Base-by-base conservation (phyloP, 768 basidiomycete species). In the Pulveroboletus sp. region DNA sequence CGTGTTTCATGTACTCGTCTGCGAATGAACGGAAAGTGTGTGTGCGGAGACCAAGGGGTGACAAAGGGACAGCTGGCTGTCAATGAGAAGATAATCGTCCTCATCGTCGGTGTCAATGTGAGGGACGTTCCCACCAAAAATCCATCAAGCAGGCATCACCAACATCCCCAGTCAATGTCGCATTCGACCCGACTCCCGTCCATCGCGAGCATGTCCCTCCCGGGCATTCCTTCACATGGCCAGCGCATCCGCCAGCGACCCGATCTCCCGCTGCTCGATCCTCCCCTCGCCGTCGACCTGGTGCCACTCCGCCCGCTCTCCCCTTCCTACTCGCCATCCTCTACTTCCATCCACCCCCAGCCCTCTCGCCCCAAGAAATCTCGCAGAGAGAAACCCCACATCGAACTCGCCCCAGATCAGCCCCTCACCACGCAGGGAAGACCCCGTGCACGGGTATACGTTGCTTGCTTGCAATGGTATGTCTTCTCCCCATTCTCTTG, bases 371-470 rank as follows among this genome's bases (percentile, higher is more conserved):
- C 42, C 49, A 66, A 57, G 21, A 83, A 80, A 53, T 21, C 71
- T 14, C 74, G 80, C 39, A 76, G 78, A 42, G 75, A 77, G 59
- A 81, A 82, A 56, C 75, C 77, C 27, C 79, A 66, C 38, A 84
- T 89, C 43, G 81, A 80, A 40, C 78, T 89, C 31, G 82, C 86
- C 2, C 75, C 83, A 4, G 83, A 85, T 60, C 88, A 90, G 58
- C 88, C 88, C 3, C 80, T 84, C 39, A 90, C 88, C 0, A 85
- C 86, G 0, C 85, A 89, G 63, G 88, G 88, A n/a, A 88, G 79
- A 57, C 82, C 79, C 18, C 76, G 88, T 17, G 77, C 80, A 17
- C 77, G 88, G 31, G 88, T 89, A 21, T 91, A 81, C 55, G 83
- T 89, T 35, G 89, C 88, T 21, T 91, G 88, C 64, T 26, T 84